Evolutionary conservation across 2,329 filamentous ascomycete species (phyloP).

Genomic region (Aspergillus tamarii): DNA sequence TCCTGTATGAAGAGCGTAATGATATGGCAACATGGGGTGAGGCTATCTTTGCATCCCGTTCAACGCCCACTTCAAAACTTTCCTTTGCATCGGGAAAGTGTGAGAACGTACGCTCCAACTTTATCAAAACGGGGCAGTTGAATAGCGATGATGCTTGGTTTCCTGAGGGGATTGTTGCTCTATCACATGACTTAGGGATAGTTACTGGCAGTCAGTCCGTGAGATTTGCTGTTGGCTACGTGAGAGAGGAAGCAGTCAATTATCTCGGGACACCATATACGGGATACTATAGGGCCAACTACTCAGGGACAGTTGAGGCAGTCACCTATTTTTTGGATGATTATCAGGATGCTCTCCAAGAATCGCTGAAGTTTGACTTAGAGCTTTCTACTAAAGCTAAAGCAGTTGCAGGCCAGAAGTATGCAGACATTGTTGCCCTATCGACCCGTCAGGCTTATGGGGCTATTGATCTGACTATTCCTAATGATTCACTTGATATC

Average conservation of each 20-base stretch:
- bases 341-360: conserved; percentile 39
- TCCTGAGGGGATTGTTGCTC: conserved; percentile 36
- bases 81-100: conserved; percentile 35
- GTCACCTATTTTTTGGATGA: conserved; percentile 46
- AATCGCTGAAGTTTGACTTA: conserved; percentile 38
- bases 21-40: conserved; percentile 50
- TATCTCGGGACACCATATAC: conserved; percentile 46
- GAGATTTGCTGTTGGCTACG: conserved; percentile 48
- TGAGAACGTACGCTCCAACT: conserved; percentile 33
- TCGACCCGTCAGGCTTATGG: conserved; percentile 48
- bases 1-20: conserved; percentile 37
- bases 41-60: conserved; percentile 43
- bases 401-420: conserved; percentile 40
- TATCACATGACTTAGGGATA: conserved; percentile 45
- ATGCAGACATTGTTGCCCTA: conserved; percentile 46
- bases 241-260: conserved; percentile 44
- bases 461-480: conserved; percentile 45
- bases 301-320: conserved; percentile 37
- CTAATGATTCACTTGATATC: conserved; percentile 36
- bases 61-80: conserved; percentile 28
- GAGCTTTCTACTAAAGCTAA: conserved; percentile 33
- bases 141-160: conserved; percentile 29
- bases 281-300: conserved; percentile 43
- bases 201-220: conserved; percentile 34
- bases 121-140: conserved; percentile 36